Evolutionary conservation across 352 stramenopile species (phyloP), one percentile per base, ranked within the genome.

Genomic region (Nothophytophthora sp.): DNA sequence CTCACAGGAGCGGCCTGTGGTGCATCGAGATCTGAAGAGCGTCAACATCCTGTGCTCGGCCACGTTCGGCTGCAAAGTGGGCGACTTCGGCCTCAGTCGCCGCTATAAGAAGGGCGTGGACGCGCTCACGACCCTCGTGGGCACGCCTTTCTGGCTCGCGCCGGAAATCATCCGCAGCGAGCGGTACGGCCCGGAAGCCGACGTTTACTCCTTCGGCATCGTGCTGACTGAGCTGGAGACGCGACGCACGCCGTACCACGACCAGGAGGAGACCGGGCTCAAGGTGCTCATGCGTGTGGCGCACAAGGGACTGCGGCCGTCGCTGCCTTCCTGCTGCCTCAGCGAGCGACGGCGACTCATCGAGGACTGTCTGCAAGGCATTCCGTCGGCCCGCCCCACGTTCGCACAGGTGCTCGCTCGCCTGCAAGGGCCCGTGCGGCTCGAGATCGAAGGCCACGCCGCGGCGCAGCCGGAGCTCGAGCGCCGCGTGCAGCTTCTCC

Each of bases 21-120:
- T 99, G 62, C 97, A 99, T 78, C 92, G 97, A 18, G 97, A 99
- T 75, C 78, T 99, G 47, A 99, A 99, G 70, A 92, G 75, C 49
- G 93, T 95, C 80, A 94, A 96, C 66, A 93, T 94, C 30, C 78
- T 95, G 5, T 63, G 47, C 33, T 88, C 81, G 55, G 92, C 83
- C 7, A 92, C 83, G 20, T 95, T 81, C 77, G 80, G 80, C 16
- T 80, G 74, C 39, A 99, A 99, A 68, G 97, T 99, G 52, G 96
- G 94, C 35, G 97, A 99, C 72, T 99, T 99, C 73, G 96, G 96
- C 9, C 74, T 99, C 11, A 98, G 95, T 44, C 93, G 96, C 25
- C n/a, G n/a, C n/a, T n/a, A n/a, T n/a, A 78, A 99, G 47, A 98
- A 99, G 70, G 95, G 92, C 16, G 88, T 98, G 15, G 90, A 96